Percentiles rank a stretch among this genome's conserved stretches.
Evolutionary conservation across 176 grass and related monocot genomes (phyloP).

Genomic region (Miscanthus lutarioriparius): DNA sequence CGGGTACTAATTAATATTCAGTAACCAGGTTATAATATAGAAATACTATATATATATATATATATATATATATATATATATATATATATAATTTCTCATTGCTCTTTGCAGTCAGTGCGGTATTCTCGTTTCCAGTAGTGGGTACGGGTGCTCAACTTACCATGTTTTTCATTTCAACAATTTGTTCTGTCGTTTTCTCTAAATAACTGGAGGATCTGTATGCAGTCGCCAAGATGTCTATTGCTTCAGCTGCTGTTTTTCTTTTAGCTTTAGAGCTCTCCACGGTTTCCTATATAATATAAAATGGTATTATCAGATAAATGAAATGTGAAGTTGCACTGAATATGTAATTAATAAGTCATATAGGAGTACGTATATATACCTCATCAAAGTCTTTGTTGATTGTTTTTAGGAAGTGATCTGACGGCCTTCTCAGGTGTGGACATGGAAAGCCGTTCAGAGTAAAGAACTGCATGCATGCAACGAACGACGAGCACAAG

Average conservation of each 20-base stretch:
- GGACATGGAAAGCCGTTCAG: conserved; percentile 51
- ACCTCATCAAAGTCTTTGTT: conserved; percentile 60
- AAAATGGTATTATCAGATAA: background rate
- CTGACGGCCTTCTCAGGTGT: conserved; percentile 42
- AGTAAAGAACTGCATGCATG: conserved; percentile 42
- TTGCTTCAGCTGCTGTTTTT: conserved; percentile 48
- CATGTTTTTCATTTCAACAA: conserved; percentile 35
- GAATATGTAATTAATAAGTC: no score
- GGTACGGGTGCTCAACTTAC: conserved; percentile 19
- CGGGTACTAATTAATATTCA: no score
- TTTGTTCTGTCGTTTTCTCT: conserved; percentile 14
- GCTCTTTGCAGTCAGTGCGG: no score
- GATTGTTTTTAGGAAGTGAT: conserved; percentile 47
- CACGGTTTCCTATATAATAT: conserved; percentile 30
- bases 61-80: no score
- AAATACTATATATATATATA: no score
- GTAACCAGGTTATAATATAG: no score
- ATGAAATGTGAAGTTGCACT: background rate
- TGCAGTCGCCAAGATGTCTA: conserved; percentile 33
- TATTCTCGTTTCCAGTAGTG: no score
- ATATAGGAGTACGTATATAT: background rate
- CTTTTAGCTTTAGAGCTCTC: conserved; percentile 19
- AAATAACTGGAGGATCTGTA: conserved; percentile 29
- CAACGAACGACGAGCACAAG: background rate
- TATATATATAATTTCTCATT: no score